Evolutionary conservation across 345 rosid genomes (phyloP).

Genomic region (Pelargonium nanum): DNA sequence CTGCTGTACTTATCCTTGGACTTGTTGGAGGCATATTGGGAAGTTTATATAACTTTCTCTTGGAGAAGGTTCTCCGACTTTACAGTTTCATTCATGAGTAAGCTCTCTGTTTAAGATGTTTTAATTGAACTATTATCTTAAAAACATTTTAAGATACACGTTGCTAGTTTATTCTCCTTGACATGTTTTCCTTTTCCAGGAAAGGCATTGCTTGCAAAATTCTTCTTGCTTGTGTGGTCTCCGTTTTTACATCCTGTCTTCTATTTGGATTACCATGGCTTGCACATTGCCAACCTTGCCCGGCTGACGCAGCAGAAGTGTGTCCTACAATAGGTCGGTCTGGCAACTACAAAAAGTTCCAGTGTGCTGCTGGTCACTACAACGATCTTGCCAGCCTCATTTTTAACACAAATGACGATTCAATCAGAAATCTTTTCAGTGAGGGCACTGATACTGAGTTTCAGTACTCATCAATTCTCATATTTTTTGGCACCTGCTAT

Average conservation of each 20-base stretch:
- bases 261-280: conserved; percentile 90
- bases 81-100: conserved; percentile 69
- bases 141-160: background rate
- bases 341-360: conserved; percentile 91
- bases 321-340: conserved; percentile 92
- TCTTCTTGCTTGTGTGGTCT: conserved; percentile 51
- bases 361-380: conserved; percentile 67
- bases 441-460: conserved; percentile 66
- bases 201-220: conserved; percentile 50
- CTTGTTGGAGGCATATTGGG: conserved; percentile 82
- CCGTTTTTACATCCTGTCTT: conserved; percentile 73
- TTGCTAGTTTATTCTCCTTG: conserved; percentile 8
- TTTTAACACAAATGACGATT: conserved; percentile 88
- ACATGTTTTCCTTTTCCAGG: conserved; percentile 30
- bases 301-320: conserved; percentile 50
- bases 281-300: conserved; percentile 73
- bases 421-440: conserved; percentile 89
- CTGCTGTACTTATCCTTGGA: conserved; percentile 71
- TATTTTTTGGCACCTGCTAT: conserved; percentile 69
- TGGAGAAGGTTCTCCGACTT: conserved; percentile 55
- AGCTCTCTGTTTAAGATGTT: conserved; percentile 19
- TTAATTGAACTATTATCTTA: background rate
- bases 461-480: conserved; percentile 46
- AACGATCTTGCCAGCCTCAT: conserved; percentile 95
- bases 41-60: conserved; percentile 61